phyloP scores from a whole-genome alignment of 2,329 filamentous ascomycete genomes.

The Verticillium dahliae region DNA sequence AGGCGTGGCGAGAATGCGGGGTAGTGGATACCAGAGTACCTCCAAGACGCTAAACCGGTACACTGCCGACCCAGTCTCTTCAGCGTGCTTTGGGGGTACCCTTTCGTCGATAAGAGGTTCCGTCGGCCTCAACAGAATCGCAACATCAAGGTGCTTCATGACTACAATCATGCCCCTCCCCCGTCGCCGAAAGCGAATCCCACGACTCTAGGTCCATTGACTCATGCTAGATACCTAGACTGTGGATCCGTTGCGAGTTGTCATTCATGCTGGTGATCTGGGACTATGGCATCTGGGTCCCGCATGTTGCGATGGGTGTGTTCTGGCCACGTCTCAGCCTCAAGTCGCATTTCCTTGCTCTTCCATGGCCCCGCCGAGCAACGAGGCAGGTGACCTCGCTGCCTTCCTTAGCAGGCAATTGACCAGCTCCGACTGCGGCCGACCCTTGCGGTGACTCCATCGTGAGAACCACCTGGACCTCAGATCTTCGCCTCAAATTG shows the following conservation, averaged over 20 bases:
- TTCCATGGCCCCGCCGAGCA: neutral
- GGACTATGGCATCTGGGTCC: too few species aligned
- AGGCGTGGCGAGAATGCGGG: conserved; percentile 12
- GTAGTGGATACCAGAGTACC: conserved; percentile 12
- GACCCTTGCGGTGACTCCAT: neutral
- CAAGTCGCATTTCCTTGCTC: neutral
- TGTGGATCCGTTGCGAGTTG: neutral
- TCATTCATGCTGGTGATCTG: neutral
- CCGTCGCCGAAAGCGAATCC: neutral
- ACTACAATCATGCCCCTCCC: neutral
- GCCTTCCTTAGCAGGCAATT: neutral
- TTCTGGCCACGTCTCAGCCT: neutral
- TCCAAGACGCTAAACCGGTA: conserved; percentile 7
- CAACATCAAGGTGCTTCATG: neutral
- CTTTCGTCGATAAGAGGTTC: neutral
- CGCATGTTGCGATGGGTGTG: neutral
- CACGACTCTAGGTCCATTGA: neutral
- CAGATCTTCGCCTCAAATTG: neutral
- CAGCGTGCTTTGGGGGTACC: conserved; percentile 4
- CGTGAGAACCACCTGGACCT: neutral
- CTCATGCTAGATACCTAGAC: neutral
- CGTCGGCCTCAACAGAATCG: neutral
- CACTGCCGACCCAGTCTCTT: neutral
- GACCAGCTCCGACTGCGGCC: neutral
- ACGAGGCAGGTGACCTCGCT: neutral